These are phyloP conservation scores for Pythium rhizo-oryzae DNA, from an alignment of 352 stramenopile genomes.

Conservation along the genomic window DNA sequence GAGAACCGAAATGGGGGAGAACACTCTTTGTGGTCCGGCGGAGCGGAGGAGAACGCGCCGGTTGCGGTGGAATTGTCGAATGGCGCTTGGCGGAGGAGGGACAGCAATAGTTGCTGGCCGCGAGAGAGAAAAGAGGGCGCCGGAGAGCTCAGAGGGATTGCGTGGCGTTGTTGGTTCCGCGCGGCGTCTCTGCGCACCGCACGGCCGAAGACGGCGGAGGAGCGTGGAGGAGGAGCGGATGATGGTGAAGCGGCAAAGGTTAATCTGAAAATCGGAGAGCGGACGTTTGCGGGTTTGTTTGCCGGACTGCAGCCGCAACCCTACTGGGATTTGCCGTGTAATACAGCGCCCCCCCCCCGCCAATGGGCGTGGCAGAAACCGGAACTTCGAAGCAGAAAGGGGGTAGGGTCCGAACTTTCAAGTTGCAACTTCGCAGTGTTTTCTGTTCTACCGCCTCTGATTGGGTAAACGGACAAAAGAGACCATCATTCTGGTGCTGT, in stretches of 20 bases:
- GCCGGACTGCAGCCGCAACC: constrained; percentile 15
- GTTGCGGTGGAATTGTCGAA: constrained; percentile 1
- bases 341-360: neutral
- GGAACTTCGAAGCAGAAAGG: constrained; percentile 17
- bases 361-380: neutral
- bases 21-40: too few relatives aligned
- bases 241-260: too few relatives aligned
- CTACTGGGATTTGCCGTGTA: neutral
- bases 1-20: neutral
- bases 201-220: too few relatives aligned
- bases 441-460: constrained; percentile 19
- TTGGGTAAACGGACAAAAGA: constrained; percentile 7
- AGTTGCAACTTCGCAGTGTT: constrained; percentile 1
- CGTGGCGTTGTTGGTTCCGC: neutral
- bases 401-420: constrained; percentile 12
- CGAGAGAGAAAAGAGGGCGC: neutral
- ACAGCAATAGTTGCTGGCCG: too few relatives aligned
- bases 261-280: neutral
- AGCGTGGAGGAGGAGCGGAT: too few relatives aligned
- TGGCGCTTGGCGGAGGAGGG: neutral
- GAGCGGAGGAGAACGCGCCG: too few relatives aligned
- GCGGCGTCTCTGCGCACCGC: constrained; percentile 16
- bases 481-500: constrained; percentile 5
- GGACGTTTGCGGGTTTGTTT: too few relatives aligned
- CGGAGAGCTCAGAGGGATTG: constrained; percentile 1